Base-by-base conservation (phyloP, 495 filamentous ascomycete genomes). In the Podospora anserina region DNA sequence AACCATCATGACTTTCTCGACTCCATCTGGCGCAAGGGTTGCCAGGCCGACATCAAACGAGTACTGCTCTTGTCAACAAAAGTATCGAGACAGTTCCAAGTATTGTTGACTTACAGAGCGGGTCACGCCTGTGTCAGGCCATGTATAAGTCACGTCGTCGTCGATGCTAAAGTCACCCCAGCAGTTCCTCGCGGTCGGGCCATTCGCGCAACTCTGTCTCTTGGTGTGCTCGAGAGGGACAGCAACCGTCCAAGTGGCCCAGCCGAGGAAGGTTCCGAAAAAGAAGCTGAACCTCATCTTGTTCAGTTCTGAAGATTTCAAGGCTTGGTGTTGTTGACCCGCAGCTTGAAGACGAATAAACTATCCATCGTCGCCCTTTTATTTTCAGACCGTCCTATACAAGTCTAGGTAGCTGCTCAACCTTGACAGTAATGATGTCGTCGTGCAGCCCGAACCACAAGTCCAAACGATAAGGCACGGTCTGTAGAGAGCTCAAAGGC, bases 11-110 rank as follows among this genome's bases (percentile, higher is more conserved):
- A 56, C 67, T 61, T 77, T 80, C 13, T 73, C 75, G 0, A 82
- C 75, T 9, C 81, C 80, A 67, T 87, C 85, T 0, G 85, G 83
- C 0, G 78, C 79, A 18, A 74, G 27, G 58, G 77, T 72, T 62
- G 76, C 59, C 66, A 76, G 73, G 1, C 73, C 77, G 58, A 83
- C 68, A 15, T 69, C 75, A n/a, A 81, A 73, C 67, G 72, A 70
- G 70, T 75, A 81, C 73, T 81, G 68, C 1, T 88, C 68, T 88
- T 81, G 64, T 66, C 60, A 62, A 20, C 13, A 32, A n/a, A 23
- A 81, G 77, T 2, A 70, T 67, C 34, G 74, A 82, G 26, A 72
- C 73, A 30, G 83, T 84, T 7, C 75, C 70, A 28, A 82, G 76
- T 68, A 79, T 79, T 44, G 84, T 87, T 7, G 1, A 64, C 67